Evolutionary conservation across 257 asterid genomes (phyloP).

Genomic region (Plectranthus barbatus): DNA sequence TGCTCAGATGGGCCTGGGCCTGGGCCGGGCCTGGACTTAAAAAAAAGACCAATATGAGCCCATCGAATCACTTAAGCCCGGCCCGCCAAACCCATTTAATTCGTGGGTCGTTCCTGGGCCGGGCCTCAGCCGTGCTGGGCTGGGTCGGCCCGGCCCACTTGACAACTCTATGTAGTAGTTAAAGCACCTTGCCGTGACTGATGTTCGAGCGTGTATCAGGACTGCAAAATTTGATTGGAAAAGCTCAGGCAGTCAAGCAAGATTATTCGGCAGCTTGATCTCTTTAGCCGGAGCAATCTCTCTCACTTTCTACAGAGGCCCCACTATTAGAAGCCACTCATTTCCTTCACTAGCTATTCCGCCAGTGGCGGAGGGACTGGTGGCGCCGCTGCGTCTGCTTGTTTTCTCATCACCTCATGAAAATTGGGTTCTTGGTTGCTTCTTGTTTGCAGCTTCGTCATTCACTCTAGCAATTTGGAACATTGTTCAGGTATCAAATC

Average conservation of each 20-base stretch:
- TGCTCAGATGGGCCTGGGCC: no score
- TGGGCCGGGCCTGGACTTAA: no score
- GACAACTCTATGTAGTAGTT: no score
- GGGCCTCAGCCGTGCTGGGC: no score
- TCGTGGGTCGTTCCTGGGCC: no score
- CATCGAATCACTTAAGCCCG: no score
- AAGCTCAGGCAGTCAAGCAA: slow-evolving; percentile 40
- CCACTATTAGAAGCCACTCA: slow-evolving; percentile 34
- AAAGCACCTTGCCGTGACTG: no score
- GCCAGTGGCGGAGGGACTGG: slow-evolving; percentile 1
- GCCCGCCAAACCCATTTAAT: no score
- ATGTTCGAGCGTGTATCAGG: slow-evolving; percentile 24
- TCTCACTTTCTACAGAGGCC: slow-evolving; percentile 50
- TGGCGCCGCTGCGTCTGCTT: slow-evolving; percentile 23
- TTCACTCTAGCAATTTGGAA: slow-evolving; percentile 56
- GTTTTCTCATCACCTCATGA: slow-evolving; percentile 54
- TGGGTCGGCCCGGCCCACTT: no score
- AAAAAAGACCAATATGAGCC: no score
- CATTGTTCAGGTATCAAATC: slow-evolving; percentile 42
- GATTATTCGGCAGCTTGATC: slow-evolving; percentile 47
- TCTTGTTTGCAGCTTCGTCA: slow-evolving; percentile 56
- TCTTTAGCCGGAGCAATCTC: slow-evolving; percentile 50
- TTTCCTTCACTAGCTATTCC: slow-evolving; percentile 24
- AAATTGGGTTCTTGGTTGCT: slow-evolving; percentile 69
- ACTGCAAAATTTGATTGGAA: slow-evolving; percentile 39